Evolutionary conservation across 2,329 filamentous ascomycete species (phyloP).

Genomic region (Colletotrichum simmondsii): DNA sequence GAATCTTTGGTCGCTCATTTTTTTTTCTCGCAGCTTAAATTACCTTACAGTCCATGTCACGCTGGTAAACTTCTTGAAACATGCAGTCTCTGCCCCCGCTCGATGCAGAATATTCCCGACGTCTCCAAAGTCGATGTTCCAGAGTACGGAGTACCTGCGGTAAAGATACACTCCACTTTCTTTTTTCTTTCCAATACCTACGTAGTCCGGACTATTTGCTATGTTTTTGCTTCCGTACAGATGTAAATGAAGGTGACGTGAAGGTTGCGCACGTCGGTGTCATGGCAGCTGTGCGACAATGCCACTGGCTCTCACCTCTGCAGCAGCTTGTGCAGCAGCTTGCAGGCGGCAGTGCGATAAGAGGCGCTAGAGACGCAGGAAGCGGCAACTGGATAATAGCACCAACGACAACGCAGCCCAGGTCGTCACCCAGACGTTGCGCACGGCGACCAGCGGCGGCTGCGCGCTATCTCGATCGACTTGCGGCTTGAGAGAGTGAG

Average conservation of each 20-base stretch:
- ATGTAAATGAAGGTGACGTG: not conserved
- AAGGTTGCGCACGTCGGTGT: not conserved
- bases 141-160: too few species aligned
- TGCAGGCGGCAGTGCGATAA: not conserved
- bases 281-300: not conserved
- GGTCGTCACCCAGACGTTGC: conserved; percentile 28
- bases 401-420: not conserved
- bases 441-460: conserved; percentile 25
- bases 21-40: not conserved
- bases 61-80: conserved; percentile 20
- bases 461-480: conserved; percentile 25
- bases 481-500: not conserved
- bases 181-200: not conserved
- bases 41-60: conserved; percentile 11
- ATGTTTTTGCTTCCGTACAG: not conserved
- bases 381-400: not conserved
- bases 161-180: not conserved
- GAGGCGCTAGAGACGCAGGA: not conserved
- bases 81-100: conserved; percentile 11
- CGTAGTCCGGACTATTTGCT: not conserved
- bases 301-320: not conserved
- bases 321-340: not conserved
- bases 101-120: conserved; percentile 5
- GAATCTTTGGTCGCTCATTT: not conserved
- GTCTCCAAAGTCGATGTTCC: not conserved